Evolutionary conservation across 2,329 filamentous ascomycete species (phyloP), one percentile per base, ranked within the genome.

Genomic region (Trichoderma simmonsii): DNA sequence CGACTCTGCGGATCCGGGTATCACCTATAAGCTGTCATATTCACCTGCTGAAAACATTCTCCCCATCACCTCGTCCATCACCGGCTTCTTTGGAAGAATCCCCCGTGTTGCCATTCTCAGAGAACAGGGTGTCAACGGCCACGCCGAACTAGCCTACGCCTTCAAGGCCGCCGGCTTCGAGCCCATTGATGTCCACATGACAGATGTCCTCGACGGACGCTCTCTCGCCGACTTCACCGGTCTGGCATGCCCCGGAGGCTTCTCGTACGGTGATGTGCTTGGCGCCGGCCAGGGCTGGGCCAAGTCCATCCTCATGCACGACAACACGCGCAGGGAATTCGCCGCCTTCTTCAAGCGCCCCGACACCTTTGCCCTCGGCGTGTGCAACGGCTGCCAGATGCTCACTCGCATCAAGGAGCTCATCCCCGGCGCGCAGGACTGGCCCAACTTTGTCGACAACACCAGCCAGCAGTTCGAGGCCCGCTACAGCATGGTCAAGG

Each of bases 311-410:
- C 88, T 98, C 21, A 88, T 97, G 81, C 94, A 98, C 82, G 88
- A 91, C 71, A 91, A 91, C 56, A 87, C 88, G 2, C 90, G 94
- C 56, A 86, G 87, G 71, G 92, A 95, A 76, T 98, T 98, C 83
- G 85, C 92, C 77, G 82, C 85, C 63, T 98, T 98, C 87, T 98
- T 98, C 84, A 87, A 90, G 75, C 90, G 96, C 34, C 88, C 91
- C 5, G 94, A 98, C 79, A 98, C 96, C 0, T 98, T 99, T 82
- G 87, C 94, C 0, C 87, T 99, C 1, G 96, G 96, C 77, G 94
- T 98, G 39, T 98, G 96, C 87, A 99, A 99, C 80, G 96, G 96
- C 65, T 98, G 96, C 80, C 96, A 99, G 82, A 97, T 98, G 89
- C 85, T 98, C 54, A 92, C 92, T 6, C 90, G 94, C 65, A 81